phyloP scores from a whole-genome alignment of 345 rosid genomes.

The Bruguiera sexangula region DNA sequence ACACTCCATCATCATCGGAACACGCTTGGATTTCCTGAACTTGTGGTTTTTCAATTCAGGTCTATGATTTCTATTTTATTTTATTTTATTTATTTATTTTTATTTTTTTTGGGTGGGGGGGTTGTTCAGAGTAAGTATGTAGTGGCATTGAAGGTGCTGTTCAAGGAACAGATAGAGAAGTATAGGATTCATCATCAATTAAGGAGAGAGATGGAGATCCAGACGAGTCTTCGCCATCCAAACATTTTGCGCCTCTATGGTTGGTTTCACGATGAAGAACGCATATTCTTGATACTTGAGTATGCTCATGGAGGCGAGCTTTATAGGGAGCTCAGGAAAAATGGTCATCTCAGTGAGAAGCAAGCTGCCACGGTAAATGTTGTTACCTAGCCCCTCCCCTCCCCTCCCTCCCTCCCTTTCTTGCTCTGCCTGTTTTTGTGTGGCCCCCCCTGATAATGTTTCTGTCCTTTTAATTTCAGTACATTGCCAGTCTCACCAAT shows the following conservation, averaged over 20 bases:
- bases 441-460: not conserved
- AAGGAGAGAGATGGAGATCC: conserved; percentile 91
- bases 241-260: conserved; percentile 75
- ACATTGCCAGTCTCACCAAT: conserved; percentile 78
- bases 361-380: conserved; percentile 74
- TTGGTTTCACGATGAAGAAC: conserved; percentile 79
- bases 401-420: too few relatives aligned
- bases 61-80: not conserved
- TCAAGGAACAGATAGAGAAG: conserved; percentile 87
- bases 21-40: too few relatives aligned
- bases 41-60: too few relatives aligned
- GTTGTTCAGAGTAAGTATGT: conserved; percentile 52
- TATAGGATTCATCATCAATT: conserved; percentile 75
- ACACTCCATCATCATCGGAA: not conserved
- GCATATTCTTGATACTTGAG: conserved; percentile 88
- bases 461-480: conserved; percentile 40
- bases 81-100: not conserved
- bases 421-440: too few relatives aligned
- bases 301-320: conserved; percentile 92
- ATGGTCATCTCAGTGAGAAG: conserved; percentile 54
- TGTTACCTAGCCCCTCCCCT: not conserved
- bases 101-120: not conserved
- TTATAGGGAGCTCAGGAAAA: conserved; percentile 56
- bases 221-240: conserved; percentile 60
- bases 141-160: conserved; percentile 82